A percentile compares a stretch with the other conserved stretches of the same genome.
Evolutionary conservation across 2,329 filamentous ascomycete genomes (phyloP).

Genomic region (Cladosporium sp.): DNA sequence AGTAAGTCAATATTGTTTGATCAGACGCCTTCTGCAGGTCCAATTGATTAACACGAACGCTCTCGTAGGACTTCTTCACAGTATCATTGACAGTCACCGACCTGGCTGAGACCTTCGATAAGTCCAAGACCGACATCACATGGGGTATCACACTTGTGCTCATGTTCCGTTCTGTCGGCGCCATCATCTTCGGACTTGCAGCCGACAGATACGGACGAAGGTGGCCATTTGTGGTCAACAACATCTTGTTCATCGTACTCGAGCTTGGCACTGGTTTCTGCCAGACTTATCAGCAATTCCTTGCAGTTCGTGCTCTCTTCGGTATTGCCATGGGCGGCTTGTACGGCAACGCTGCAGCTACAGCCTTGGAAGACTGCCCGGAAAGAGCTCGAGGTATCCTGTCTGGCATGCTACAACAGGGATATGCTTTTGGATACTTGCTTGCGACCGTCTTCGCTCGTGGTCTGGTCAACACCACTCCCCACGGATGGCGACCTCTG

Average conservation of each 20-base stretch:
- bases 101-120: slow-evolving; percentile 51
- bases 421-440: slow-evolving; percentile 62
- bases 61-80: slow-evolving; percentile 53
- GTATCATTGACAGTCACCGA: slow-evolving; percentile 54
- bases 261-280: slow-evolving; percentile 59
- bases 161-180: slow-evolving; percentile 59
- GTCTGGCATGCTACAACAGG: slow-evolving; percentile 60
- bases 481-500: slow-evolving; percentile 76
- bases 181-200: slow-evolving; percentile 51
- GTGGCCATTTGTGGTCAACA: slow-evolving; percentile 56
- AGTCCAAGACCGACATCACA: slow-evolving; percentile 55
- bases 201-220: slow-evolving; percentile 32
- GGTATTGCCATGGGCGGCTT: slow-evolving; percentile 63
- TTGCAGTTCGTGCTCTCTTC: slow-evolving; percentile 57
- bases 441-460: slow-evolving; percentile 42
- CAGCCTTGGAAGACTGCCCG: slow-evolving; percentile 60
- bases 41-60: neutral
- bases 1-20: neutral
- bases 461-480: slow-evolving; percentile 69
- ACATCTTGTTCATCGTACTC: slow-evolving; percentile 56
- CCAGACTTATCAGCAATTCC: slow-evolving; percentile 54
- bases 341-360: slow-evolving; percentile 59
- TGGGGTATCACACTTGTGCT: slow-evolving; percentile 55
- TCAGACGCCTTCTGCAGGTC: no score
- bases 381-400: slow-evolving; percentile 55